Conservation (phyloP, 148 eudicot genomes). For the Spergularia bocconei region DNA sequence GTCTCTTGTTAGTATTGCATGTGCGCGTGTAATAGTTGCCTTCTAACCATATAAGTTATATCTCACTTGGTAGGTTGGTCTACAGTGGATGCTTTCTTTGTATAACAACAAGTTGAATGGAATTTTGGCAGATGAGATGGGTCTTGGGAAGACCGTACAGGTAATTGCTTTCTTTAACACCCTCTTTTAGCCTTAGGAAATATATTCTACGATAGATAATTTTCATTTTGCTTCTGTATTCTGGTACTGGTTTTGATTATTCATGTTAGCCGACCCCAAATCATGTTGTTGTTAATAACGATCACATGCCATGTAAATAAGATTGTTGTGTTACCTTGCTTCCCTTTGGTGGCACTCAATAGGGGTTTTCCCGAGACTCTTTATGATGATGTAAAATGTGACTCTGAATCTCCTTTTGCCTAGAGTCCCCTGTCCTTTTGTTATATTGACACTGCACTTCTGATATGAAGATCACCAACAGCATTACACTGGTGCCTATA, state of each 20-base stretch:
- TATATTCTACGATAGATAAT: not conserved
- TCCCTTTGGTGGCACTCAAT: not conserved
- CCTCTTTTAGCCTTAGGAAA: not conserved
- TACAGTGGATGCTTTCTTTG: slow-evolving; percentile 99
- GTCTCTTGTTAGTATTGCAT: slow-evolving; percentile 6
- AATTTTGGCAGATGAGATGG: slow-evolving; percentile 99
- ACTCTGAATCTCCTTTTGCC: not conserved
- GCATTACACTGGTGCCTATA: no score
- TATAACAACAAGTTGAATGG: slow-evolving; percentile 97
- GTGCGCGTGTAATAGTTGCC: slow-evolving; percentile 9
- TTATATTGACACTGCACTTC: not conserved
- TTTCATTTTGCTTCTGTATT: not conserved
- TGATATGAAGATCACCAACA: not conserved
- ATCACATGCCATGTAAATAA: not conserved
- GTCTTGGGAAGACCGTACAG: slow-evolving; percentile 99
- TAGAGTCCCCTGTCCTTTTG: not conserved
- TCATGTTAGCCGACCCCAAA: no score
- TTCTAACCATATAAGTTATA: slow-evolving; percentile 18
- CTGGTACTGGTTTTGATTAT: not conserved
- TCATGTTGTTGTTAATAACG: no score
- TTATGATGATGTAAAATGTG: not conserved
- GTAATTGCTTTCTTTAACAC: slow-evolving; percentile 31
- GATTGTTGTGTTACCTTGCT: not conserved
- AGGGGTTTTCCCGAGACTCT: not conserved
- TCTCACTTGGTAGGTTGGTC: slow-evolving; percentile 72